Percentiles rank a stretch among this genome's conserved stretches.
These are phyloP conservation scores for Tricholoma terreum DNA, from an alignment of 768 basidiomycete genomes.

Conservation along the genomic window DNA sequence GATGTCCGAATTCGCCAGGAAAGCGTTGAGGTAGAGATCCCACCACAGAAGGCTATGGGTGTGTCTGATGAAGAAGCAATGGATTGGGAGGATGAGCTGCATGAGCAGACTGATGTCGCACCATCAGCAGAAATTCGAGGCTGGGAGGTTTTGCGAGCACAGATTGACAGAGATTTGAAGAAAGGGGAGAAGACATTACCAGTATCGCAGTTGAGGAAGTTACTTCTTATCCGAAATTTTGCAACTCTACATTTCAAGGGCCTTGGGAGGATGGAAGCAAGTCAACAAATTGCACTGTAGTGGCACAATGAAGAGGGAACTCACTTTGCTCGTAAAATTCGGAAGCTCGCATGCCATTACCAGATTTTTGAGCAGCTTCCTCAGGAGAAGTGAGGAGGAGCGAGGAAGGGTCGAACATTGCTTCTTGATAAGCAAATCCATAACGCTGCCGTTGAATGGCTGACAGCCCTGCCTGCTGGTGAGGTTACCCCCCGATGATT, in stretches of 20 bases:
- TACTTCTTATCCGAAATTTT: too few relatives aligned
- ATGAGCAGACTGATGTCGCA: neutral
- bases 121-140: neutral
- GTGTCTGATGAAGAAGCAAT: neutral
- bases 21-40: neutral
- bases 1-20: neutral
- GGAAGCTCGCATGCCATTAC: neutral
- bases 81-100: neutral
- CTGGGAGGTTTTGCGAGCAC: neutral
- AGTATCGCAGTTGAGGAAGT: too few relatives aligned
- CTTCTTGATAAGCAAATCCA: neutral
- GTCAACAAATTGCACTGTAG: neutral
- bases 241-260: neutral
- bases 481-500: neutral
- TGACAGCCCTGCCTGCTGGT: neutral
- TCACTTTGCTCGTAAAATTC: neutral
- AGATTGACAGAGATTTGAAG: neutral
- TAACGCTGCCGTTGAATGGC: neutral
- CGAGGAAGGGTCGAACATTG: neutral
- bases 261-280: neutral
- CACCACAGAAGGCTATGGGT: neutral
- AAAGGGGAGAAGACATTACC: neutral
- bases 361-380: neutral
- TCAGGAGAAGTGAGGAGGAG: neutral
- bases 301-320: neutral